phyloP scores from a whole-genome alignment of 371 early-diverging fungal genomes.

The Basidiobolus meristosporus region DNA sequence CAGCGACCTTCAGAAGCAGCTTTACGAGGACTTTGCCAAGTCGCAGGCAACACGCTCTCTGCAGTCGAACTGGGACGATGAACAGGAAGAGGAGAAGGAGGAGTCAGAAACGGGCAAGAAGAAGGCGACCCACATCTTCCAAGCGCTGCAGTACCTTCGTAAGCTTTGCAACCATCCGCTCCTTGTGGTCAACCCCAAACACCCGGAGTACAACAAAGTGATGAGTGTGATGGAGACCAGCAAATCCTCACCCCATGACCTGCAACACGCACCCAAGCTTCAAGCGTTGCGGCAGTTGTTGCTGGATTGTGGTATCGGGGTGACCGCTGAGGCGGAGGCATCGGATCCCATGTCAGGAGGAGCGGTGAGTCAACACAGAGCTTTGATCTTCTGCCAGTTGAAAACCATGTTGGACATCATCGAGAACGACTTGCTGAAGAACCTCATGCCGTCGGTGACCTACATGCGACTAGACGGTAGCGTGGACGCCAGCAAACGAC shows the following conservation, averaged over 20 bases:
- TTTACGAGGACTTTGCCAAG: slow-evolving; percentile 80
- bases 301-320: slow-evolving; percentile 85
- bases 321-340: slow-evolving; percentile 21
- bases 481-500: slow-evolving; percentile 65
- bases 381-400: slow-evolving; percentile 93
- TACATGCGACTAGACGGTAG: slow-evolving; percentile 95
- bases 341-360: slow-evolving; percentile 24
- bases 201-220: slow-evolving; percentile 61
- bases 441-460: slow-evolving; percentile 69
- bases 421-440: slow-evolving; percentile 70
- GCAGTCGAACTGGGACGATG: slow-evolving; percentile 21
- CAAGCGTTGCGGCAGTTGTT: slow-evolving; percentile 76
- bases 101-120: slow-evolving; percentile 8
- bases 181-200: slow-evolving; percentile 63
- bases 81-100: slow-evolving; percentile 6
- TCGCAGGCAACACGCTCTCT: slow-evolving; percentile 29
- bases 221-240: slow-evolving; percentile 30
- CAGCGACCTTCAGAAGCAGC: slow-evolving; percentile 47
- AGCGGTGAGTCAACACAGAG: slow-evolving; percentile 77
- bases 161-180: slow-evolving; percentile 94
- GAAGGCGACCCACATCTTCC: slow-evolving; percentile 78
- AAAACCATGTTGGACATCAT: slow-evolving; percentile 95
- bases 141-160: slow-evolving; percentile 87
- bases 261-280: slow-evolving; percentile 85
- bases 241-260: slow-evolving; percentile 50